Evolutionary conservation across 805 yeast species (phyloP).

Genomic region (Candida suzukii): DNA sequence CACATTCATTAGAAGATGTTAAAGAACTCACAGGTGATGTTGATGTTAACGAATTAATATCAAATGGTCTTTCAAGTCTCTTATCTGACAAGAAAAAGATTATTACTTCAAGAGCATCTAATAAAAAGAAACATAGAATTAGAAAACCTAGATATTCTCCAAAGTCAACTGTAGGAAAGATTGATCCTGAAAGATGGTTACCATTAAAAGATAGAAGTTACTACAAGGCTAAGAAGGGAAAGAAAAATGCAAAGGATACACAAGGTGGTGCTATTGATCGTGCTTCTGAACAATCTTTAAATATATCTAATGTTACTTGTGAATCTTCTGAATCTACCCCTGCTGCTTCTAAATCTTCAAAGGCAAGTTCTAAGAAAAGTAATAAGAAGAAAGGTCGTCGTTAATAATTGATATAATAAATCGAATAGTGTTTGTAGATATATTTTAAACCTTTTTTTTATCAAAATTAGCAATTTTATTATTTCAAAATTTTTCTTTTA

Average conservation of each 20-base stretch:
- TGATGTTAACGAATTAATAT: slow-evolving; percentile 24
- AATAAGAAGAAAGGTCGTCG: slow-evolving; percentile 14
- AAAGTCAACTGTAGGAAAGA: slow-evolving; percentile 17
- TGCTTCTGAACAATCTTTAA: slow-evolving; percentile 32
- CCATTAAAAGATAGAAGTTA: slow-evolving; percentile 81
- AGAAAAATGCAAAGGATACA: slow-evolving; percentile 44
- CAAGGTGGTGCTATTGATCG: slow-evolving; percentile 56
- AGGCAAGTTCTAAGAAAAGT: slow-evolving; percentile 13
- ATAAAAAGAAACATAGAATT: slow-evolving; percentile 13
- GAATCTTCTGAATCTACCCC: slow-evolving; percentile 9
- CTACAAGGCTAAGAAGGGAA: slow-evolving; percentile 72
- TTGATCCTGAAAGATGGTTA: slow-evolving; percentile 84
- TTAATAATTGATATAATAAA: not conserved
- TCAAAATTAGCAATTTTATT: not conserved
- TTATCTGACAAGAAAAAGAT: slow-evolving; percentile 6
- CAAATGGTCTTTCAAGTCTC: slow-evolving; percentile 20
- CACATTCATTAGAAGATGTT: slow-evolving; percentile 12
- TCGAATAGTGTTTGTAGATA: not conserved
- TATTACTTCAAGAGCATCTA: not conserved
- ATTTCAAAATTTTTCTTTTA: not conserved
- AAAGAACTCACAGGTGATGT: slow-evolving; percentile 21
- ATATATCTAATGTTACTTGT: slow-evolving; percentile 11
- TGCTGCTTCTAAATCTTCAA: slow-evolving; percentile 5
- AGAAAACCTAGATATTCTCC: slow-evolving; percentile 22
- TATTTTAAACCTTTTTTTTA: not conserved